Conservation (phyloP, 176 grass and related monocot species). For the Otatea glauca region DNA sequence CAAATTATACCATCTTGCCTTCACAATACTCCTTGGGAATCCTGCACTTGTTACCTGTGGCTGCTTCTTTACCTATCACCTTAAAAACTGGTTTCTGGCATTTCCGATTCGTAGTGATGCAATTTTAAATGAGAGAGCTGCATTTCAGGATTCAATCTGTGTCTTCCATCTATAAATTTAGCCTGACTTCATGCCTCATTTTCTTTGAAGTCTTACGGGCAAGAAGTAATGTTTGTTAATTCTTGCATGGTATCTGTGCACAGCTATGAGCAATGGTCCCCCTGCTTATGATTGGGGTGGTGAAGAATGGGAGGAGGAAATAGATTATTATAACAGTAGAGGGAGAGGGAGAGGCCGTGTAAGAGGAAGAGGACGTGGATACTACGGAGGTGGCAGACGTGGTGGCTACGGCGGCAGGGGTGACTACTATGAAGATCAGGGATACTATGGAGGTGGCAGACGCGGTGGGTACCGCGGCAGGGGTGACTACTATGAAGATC, state of each 20-base stretch:
- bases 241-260: slow-evolving; percentile 24
- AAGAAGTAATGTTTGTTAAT: slow-evolving; percentile 23
- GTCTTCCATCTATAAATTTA: neutral
- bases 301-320: slow-evolving; percentile 57
- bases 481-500: slow-evolving; percentile 55
- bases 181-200: neutral
- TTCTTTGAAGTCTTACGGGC: neutral
- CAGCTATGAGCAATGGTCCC: slow-evolving; percentile 64
- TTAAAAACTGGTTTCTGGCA: neutral
- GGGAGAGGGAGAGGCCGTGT: slow-evolving; percentile 50
- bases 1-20: neutral
- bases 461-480: slow-evolving; percentile 33
- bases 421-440: too few species aligned
- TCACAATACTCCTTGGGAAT: neutral
- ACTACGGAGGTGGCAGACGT: neutral
- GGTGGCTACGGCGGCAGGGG: too few species aligned
- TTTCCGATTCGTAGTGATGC: neutral
- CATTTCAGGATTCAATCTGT: neutral
- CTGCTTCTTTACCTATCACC: neutral
- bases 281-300: slow-evolving; percentile 49
- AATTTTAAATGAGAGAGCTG: slow-evolving; percentile 4
- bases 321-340: slow-evolving; percentile 52
- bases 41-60: neutral
- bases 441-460: too few species aligned
- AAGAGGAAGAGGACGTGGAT: slow-evolving; percentile 60